Percentiles rank a stretch among this genome's conserved stretches.
Conservation (phyloP, 2,329 filamentous ascomycete genomes). For the Claviceps humidiphila region DNA sequence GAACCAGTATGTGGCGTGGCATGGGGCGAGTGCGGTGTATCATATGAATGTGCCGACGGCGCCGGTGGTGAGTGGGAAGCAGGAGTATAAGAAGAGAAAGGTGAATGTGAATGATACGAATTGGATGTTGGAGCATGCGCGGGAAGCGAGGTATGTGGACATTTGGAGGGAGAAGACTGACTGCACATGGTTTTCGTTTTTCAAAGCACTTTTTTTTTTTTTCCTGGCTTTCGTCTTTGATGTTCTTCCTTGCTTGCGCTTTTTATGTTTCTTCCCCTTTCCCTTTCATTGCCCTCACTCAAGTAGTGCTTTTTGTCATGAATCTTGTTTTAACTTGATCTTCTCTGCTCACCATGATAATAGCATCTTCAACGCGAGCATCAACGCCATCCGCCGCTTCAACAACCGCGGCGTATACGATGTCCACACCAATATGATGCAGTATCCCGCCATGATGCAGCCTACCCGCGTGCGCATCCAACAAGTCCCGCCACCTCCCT, state of each 20-base stretch:
- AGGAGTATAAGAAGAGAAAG: constrained; percentile 69
- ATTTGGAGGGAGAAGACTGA: no score
- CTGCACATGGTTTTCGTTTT: not conserved
- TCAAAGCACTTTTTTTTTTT: not conserved
- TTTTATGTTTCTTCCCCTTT: not conserved
- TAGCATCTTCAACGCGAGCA: constrained; percentile 71
- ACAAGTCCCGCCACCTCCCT: constrained; percentile 37
- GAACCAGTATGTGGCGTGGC: constrained; percentile 98
- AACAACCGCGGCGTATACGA: constrained; percentile 77
- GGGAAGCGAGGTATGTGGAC: constrained; percentile 64
- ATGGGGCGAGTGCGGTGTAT: constrained; percentile 91
- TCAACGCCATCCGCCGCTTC: constrained; percentile 53
- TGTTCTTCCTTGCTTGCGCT: not conserved
- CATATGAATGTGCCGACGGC: constrained; percentile 68
- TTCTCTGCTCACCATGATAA: not conserved
- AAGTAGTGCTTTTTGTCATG: no score
- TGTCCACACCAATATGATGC: constrained; percentile 83
- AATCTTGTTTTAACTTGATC: no score
- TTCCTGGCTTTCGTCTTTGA: not conserved
- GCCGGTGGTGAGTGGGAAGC: constrained; percentile 63
- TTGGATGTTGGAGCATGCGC: constrained; percentile 92
- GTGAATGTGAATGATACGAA: constrained; percentile 86
- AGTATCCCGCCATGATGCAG: constrained; percentile 79
- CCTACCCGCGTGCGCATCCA: constrained; percentile 78
- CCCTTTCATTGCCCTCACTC: no score